Evolutionary conservation across 2,329 filamentous ascomycete species (phyloP).

Genomic region (Simplicillium aogashimaense): DNA sequence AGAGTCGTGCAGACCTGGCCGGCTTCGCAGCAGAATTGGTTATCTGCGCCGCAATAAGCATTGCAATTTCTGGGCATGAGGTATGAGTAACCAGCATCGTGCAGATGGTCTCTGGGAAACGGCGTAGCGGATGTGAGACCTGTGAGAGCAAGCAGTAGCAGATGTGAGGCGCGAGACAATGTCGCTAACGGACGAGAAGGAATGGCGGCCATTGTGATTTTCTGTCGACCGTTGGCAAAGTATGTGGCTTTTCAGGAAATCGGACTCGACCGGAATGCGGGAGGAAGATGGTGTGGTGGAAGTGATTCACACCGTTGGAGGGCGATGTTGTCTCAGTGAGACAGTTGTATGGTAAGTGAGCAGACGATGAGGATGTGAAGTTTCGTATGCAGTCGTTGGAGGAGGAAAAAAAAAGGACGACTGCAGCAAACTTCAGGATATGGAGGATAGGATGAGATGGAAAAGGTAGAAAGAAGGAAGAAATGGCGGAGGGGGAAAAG

Average conservation of each 20-base stretch:
- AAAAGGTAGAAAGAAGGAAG: background rate
- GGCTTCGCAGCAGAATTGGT: slow-evolving; percentile 43
- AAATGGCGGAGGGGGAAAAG: background rate
- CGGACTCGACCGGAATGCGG: background rate
- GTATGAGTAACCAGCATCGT: slow-evolving; percentile 38
- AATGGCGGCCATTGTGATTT: slow-evolving; percentile 6
- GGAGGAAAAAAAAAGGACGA: background rate
- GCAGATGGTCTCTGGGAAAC: slow-evolving; percentile 37
- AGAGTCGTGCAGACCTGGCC: slow-evolving; percentile 41
- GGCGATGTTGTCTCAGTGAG: background rate
- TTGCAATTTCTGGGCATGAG: slow-evolving; percentile 40
- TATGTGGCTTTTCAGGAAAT: background rate
- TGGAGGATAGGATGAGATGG: background rate
- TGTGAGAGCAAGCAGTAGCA: slow-evolving; percentile 27
- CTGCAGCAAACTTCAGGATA: background rate
- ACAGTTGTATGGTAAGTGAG: background rate
- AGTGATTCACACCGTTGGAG: background rate
- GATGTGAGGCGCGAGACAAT: slow-evolving; percentile 10
- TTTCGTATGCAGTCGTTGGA: background rate
- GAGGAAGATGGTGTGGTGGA: background rate
- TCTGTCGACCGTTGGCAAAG: background rate
- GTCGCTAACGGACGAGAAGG: slow-evolving; percentile 3
- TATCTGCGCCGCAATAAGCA: slow-evolving; percentile 42
- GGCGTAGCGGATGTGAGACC: slow-evolving; percentile 31
- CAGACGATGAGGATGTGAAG: background rate